phyloP scores from a whole-genome alignment of 2,329 filamentous ascomycete genomes.

The Dactylellina sp. region DNA sequence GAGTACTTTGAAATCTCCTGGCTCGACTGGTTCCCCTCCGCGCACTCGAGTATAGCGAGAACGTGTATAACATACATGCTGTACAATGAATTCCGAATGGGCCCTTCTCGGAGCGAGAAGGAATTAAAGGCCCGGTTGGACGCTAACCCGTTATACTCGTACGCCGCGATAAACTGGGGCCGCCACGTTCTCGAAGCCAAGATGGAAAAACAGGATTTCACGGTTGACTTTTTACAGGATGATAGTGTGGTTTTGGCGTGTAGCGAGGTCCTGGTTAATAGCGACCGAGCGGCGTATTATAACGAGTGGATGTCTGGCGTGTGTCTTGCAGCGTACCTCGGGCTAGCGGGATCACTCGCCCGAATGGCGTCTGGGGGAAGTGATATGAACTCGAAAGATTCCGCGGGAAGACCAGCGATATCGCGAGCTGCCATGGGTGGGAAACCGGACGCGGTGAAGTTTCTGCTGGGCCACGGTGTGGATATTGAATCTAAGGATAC shows the following conservation, averaged over 20 bases:
- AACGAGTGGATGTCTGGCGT: conserved; percentile 4
- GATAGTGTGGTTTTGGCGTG: too few relatives aligned
- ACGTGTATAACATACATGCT: conserved; percentile 12
- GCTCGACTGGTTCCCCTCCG: background rate
- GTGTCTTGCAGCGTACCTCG: conserved; percentile 1
- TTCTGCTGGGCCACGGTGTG: background rate
- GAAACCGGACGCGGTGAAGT: background rate
- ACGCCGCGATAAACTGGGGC: conserved; percentile 18
- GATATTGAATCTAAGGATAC: background rate
- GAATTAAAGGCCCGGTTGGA: background rate
- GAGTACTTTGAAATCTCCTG: conserved; percentile 58
- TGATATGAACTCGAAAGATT: background rate
- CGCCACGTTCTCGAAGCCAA: too few relatives aligned
- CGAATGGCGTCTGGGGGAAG: background rate
- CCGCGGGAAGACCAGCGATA: background rate
- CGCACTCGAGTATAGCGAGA: background rate
- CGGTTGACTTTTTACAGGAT: too few relatives aligned
- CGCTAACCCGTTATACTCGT: background rate
- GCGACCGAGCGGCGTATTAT: background rate
- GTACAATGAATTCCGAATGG: background rate
- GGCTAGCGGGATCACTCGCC: background rate
- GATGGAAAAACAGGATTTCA: too few relatives aligned
- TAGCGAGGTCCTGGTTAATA: too few relatives aligned
- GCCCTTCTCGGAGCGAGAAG: background rate
- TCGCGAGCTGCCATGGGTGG: background rate